Base-by-base conservation (phyloP, 2,329 filamentous ascomycete genomes). In the Calonectria fujianensis region DNA sequence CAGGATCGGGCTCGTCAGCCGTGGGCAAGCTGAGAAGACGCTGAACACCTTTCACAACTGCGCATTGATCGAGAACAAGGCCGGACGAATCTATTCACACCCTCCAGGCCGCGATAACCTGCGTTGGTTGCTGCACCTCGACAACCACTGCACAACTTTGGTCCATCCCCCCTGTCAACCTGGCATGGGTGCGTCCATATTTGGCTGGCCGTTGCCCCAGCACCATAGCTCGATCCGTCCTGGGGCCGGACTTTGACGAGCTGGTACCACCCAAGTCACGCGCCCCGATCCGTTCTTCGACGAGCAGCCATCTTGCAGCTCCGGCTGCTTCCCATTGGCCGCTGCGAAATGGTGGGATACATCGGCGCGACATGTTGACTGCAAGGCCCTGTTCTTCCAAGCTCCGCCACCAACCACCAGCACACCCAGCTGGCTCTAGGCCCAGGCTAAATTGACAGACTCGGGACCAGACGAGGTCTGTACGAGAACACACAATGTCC, bases 331-430 rank as follows among this genome's bases (percentile, higher is more conserved):
- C 67, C 52, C 50, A 74, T 74, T 74, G 72, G 72, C 18, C 14
- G 45, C 35, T n/a, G 20, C 32, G 10, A n/a, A 14, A 3, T 29
- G 13, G 27, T 32, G 29, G 39, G 45, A 29, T 74, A 74, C 72
- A 31, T 61, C 37, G 37, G 29, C 24, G 39, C n/a, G 66, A 48
- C 65, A 74, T 57, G 41, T 67, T 24, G 51, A 51, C 54, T 64
- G 48, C 45, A 31, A 48, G 18, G 35, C 27, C 32, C 70, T 69
- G 59, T 50, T 73, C 70, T 70, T 76, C 51, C 70, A 31, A 75
- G 67, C 73, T 69, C 59, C 59, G 69, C 75, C 70, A 75, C 75
- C 73, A 41, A 68, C 75, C 70, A 75, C 73, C 70, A 41, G 57
- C 67, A 73, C 24, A 31, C 29, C 64, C 65, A 72, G 45, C 66